Base-by-base conservation (phyloP, 2,329 filamentous ascomycete species). In the Colletotrichum navitas region DNA sequence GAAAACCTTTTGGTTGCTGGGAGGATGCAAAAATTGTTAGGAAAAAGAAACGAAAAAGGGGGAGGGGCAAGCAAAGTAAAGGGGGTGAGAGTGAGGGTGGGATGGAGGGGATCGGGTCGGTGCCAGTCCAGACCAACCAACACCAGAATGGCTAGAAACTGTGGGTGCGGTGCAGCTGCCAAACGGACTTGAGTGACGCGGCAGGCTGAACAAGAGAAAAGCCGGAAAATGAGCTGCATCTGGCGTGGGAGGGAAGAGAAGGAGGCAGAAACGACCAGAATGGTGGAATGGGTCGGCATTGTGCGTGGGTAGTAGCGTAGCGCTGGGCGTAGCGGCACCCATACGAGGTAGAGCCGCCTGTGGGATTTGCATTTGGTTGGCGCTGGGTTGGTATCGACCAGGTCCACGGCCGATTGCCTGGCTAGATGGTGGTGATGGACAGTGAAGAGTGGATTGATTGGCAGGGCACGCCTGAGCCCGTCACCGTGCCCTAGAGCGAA, bases 301-400 rank as follows among this genome's bases (percentile, higher is more conserved):
- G 51, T 29, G 3, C 56, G 63, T 67, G 68, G 56, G 51, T 71
- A 67, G 63, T 41, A 41, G 39, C 36, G 39, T 41, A 41, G 41
- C 41, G 41, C 41, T 71, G 41, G 58, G 43, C 54, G 63, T 71
- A 58, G 65, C 52, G 64, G 64, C 51, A 62, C 65, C 63, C 63
- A 64, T 61, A 59, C 24, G 56, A 29, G 63, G 41, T 67, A 71
- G 68, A 59, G 65, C 65, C 60, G 68, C 59, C 34, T 45, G 32
- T 49, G 65, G 52, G 64, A 68, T 63, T 63, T 63, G 68, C 68
- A 71, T 71, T 68, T 59, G 52, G 68, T 36, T 71, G 68, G 68
- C 26, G 47, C 68, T 39, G 58, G 52, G 49, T 18, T 66, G 47
- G 66, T 51, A 47, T 60, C 18, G 47, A 51, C 36, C 55, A 26